Evolutionary conservation across 768 basidiomycete genomes (phyloP), one percentile per base, ranked within the genome.

Genomic region (Saitozyma podzolica): DNA sequence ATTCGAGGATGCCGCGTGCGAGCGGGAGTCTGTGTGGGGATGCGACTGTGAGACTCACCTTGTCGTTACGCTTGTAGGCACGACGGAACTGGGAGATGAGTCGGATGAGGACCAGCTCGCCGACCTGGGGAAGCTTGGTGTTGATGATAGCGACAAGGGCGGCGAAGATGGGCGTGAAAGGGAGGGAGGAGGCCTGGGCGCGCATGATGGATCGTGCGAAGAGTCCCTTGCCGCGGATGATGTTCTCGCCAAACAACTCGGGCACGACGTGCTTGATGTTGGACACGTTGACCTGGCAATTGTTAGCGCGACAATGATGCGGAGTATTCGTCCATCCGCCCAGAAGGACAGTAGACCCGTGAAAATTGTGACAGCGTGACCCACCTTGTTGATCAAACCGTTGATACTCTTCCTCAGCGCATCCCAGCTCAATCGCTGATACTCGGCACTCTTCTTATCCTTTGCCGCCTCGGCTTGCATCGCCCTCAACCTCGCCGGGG

Each of bases 191-290:
- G 0, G 95, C 86, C 78, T 99, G 96, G 7, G 96, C 96, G 76
- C 97, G 93, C 96, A 99, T 98, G 66, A 99, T 84, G 67, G 93
- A 94, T 67, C 96, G 83, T 19, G 91, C 85, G 76, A 98, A 96
- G 47, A 99, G 83, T 0, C 96, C 96, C 29, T 91, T 85, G 0
- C 96, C 96, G 52, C 93, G 87, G 64, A 98, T 86, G 40, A 99
- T 85, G 80, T 99, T 96, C 80, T 99, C 96, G 1, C 86, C 80
- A 73, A 99, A 97, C 29, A 99, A 81, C 78, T 95, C 91, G 0
- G 92, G 91, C 0, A 92, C 85, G 67, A 95, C 86, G 71, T 89
- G 85, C 81, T 97, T 96, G 85, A 99, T 99, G 79, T 98, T 98
- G 69, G 88, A 84, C 17, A 92, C 84, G 79, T 98, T 97, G 82